These are phyloP conservation scores for Leccinum fibrillosum DNA, from an alignment of 768 basidiomycete genomes.

Conservation along the genomic window DNA sequence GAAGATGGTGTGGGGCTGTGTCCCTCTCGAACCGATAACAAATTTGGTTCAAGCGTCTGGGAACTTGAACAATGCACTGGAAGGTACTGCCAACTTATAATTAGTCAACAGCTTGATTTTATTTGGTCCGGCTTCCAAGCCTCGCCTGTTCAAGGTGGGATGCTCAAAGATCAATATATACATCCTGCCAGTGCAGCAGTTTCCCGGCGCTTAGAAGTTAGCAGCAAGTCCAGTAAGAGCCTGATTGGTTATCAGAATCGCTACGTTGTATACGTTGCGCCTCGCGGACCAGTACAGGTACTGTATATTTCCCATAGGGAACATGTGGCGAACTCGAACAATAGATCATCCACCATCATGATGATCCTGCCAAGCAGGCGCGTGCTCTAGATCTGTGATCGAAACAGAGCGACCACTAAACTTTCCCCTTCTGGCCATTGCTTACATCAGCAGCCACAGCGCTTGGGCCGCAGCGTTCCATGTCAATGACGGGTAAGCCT, in stretches of 20 bases:
- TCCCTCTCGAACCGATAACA: neutral
- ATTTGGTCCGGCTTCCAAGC: neutral
- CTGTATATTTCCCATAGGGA: neutral
- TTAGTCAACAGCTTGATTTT: neutral
- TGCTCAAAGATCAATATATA: neutral
- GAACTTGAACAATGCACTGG: neutral
- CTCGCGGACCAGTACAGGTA: neutral
- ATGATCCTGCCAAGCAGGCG: no score
- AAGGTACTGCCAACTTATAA: neutral
- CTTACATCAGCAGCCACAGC: conserved; percentile 17
- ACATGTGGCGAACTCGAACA: no score
- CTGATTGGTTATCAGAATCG: neutral
- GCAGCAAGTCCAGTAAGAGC: no score
- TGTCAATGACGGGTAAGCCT: neutral
- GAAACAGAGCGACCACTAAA: neutral
- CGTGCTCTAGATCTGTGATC: no score
- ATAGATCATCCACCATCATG: no score
- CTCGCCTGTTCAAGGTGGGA: neutral
- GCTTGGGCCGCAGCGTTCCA: no score
- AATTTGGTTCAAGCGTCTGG: no score
- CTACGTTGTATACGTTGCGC: neutral
- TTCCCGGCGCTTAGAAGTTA: neutral
- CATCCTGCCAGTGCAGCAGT: neutral
- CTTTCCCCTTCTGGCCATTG: conserved; percentile 1
- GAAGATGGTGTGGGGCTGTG: neutral